Percentiles rank a stretch among this genome's conserved stretches.
These are phyloP conservation scores for Fusarium sp. DNA, from an alignment of 2,329 filamentous ascomycete species.

Conservation along the genomic window DNA sequence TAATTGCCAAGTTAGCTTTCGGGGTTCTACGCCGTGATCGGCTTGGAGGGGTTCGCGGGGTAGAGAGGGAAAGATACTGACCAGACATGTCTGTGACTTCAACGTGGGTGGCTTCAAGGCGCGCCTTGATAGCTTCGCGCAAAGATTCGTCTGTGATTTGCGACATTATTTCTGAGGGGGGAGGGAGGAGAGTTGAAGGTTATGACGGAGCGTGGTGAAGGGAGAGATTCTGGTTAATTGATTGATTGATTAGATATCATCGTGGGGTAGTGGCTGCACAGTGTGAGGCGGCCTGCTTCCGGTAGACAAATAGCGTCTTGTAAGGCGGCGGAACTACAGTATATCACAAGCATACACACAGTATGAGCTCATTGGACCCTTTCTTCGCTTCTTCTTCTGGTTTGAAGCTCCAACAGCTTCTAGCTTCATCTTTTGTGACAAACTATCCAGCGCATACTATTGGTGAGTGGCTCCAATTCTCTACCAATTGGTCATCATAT, in stretches of 20 bases:
- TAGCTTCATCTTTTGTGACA: slow-evolving; percentile 14
- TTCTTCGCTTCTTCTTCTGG: slow-evolving; percentile 10
- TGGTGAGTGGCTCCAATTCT: slow-evolving; percentile 2
- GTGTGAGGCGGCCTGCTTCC: slow-evolving; percentile 11
- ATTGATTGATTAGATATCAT: slow-evolving; percentile 56
- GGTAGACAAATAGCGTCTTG: background rate
- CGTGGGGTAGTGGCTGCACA: slow-evolving; percentile 39
- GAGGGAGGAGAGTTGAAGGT: background rate
- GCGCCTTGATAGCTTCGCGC: slow-evolving; percentile 73
- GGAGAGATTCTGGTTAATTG: slow-evolving; percentile 32
- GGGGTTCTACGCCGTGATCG: slow-evolving; percentile 12
- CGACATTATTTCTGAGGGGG: slow-evolving; percentile 55
- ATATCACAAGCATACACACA: background rate
- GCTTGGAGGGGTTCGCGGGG: slow-evolving; percentile 28
- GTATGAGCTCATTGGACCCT: slow-evolving; percentile 52
- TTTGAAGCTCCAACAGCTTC: slow-evolving; percentile 19
- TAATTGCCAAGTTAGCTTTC: slow-evolving; percentile 15
- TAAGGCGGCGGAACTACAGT: background rate
- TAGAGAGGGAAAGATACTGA: slow-evolving; percentile 56
- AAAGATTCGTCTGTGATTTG: slow-evolving; percentile 80
- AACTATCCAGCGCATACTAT: background rate
- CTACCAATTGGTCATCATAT: background rate
- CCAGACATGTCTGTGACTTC: slow-evolving; percentile 94
- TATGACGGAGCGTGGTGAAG: slow-evolving; percentile 6
- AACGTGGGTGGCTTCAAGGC: slow-evolving; percentile 80